Evolutionary conservation across 164 flowering plant species (phyloP).

Genomic region (Kalanchoe fedtschenkoi): DNA sequence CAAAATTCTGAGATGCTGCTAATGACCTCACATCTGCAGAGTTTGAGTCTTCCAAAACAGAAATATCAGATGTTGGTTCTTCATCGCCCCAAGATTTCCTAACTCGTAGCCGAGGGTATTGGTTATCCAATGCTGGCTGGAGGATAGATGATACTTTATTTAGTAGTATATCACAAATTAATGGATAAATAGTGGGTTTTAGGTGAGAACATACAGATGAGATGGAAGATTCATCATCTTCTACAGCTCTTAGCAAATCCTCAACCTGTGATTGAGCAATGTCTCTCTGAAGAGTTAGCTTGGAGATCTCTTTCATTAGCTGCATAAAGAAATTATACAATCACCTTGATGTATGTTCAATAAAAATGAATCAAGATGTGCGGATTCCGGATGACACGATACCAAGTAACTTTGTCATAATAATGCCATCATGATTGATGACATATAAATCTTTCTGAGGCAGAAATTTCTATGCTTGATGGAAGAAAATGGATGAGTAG

Average conservation of each 20-base stretch:
- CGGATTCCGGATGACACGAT: not conserved
- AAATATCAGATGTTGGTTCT: conserved; percentile 5
- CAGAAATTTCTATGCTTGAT: not conserved
- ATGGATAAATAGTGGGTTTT: not conserved
- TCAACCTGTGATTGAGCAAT: conserved; percentile 9
- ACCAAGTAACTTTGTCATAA: not conserved
- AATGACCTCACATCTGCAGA: conserved; percentile 1
- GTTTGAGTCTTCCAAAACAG: not conserved
- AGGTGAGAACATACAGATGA: conserved; percentile 5
- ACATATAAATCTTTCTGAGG: not conserved
- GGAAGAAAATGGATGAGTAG: not conserved
- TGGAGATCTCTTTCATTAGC: conserved; percentile 8
- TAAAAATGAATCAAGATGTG: not conserved
- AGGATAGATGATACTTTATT: not conserved
- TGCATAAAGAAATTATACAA: not conserved
- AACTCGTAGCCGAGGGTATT: conserved; percentile 3
- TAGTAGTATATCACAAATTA: not conserved
- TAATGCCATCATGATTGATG: not conserved
- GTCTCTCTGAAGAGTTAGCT: conserved; percentile 9
- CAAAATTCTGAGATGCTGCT: conserved; percentile 4
- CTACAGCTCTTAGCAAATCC: conserved; percentile 3
- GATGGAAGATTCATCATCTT: conserved; percentile 5
- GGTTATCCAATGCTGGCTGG: conserved; percentile 5
- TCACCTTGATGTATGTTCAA: not conserved
- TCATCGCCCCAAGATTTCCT: conserved; percentile 1